A percentile compares a stretch with the other conserved stretches of the same genome.
Conservation (phyloP, 2,329 filamentous ascomycete species). For the Microdochium nivale region DNA sequence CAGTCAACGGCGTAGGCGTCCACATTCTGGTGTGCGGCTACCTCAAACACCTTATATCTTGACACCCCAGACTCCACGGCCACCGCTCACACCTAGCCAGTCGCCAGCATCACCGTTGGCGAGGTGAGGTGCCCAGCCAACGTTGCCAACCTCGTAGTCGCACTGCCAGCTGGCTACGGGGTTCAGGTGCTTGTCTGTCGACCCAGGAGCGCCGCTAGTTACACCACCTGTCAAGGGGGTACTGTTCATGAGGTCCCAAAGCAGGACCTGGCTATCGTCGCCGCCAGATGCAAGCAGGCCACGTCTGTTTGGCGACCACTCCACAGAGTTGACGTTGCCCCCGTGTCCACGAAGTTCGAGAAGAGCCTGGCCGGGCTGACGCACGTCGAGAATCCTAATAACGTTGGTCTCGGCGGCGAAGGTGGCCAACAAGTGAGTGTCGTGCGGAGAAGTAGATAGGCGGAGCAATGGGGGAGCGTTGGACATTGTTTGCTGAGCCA, state of each 20-base stretch:
- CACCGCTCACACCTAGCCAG: constrained; percentile 77
- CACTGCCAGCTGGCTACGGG: constrained; percentile 76
- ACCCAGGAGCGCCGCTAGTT: constrained; percentile 36
- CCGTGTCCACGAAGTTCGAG: constrained; percentile 87
- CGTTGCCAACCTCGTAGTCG: constrained; percentile 78
- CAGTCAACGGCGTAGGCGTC: background rate
- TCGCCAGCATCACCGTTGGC: constrained; percentile 64
- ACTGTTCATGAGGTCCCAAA: constrained; percentile 86
- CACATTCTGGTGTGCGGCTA: background rate
- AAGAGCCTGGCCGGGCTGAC: constrained; percentile 90
- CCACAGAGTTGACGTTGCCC: constrained; percentile 80
- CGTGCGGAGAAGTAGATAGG: constrained; percentile 85
- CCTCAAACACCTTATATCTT: constrained; percentile 16
- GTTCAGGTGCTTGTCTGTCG: constrained; percentile 49
- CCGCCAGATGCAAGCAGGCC: constrained; percentile 86
- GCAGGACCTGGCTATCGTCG: constrained; percentile 82
- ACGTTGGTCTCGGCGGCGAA: constrained; percentile 90
- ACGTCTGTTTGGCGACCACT: constrained; percentile 85
- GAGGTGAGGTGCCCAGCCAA: constrained; percentile 73
- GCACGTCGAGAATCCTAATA: constrained; percentile 90
- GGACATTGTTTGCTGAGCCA: constrained; percentile 68
- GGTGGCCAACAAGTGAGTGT: constrained; percentile 91
- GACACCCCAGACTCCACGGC: constrained; percentile 74
- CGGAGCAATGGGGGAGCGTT: constrained; percentile 71
- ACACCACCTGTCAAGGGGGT: constrained; percentile 33